A percentile compares a stretch with the other conserved stretches of the same genome.
These are phyloP conservation scores for Neostapfia colusana DNA, from an alignment of 176 grass and related monocot species.

Conservation along the genomic window DNA sequence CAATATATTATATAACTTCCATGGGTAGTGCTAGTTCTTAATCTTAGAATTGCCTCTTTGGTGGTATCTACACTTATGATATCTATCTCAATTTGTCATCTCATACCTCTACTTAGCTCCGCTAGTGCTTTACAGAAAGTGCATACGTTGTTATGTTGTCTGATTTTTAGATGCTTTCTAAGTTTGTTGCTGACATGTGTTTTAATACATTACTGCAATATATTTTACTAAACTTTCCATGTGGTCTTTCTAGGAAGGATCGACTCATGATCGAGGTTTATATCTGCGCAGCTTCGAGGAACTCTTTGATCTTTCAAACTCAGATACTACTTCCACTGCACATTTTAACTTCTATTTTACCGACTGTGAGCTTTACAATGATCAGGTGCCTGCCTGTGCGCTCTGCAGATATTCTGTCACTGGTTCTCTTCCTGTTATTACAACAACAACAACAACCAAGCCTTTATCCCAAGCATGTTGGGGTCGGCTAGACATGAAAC, in stretches of 20 bases:
- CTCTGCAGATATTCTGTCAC: constrained; percentile 15
- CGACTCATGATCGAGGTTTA: constrained; percentile 88
- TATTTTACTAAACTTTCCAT: constrained; percentile 27
- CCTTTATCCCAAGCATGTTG: no score
- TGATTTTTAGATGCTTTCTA: constrained; percentile 11
- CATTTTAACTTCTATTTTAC: constrained; percentile 92
- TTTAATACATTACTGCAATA: constrained; percentile 20
- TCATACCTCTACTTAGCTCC: neutral
- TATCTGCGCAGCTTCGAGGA: constrained; percentile 92
- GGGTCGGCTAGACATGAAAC: no score
- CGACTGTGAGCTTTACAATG: constrained; percentile 95
- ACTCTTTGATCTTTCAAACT: constrained; percentile 96
- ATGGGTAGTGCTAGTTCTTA: neutral
- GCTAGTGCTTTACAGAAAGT: constrained; percentile 11
- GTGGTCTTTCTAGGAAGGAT: constrained; percentile 82
- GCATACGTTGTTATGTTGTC: neutral
- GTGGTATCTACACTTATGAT: neutral
- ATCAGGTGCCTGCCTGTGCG: constrained; percentile 72
- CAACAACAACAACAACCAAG: no score
- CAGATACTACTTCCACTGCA: constrained; percentile 77
- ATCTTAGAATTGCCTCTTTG: constrained; percentile 25
- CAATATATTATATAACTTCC: constrained; percentile 6
- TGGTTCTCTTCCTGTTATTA: constrained; percentile 27
- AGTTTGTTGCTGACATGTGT: constrained; percentile 32
- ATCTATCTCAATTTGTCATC: constrained; percentile 21